Base-by-base conservation (phyloP, 331 rosid species). In the Acacia pycnantha region DNA sequence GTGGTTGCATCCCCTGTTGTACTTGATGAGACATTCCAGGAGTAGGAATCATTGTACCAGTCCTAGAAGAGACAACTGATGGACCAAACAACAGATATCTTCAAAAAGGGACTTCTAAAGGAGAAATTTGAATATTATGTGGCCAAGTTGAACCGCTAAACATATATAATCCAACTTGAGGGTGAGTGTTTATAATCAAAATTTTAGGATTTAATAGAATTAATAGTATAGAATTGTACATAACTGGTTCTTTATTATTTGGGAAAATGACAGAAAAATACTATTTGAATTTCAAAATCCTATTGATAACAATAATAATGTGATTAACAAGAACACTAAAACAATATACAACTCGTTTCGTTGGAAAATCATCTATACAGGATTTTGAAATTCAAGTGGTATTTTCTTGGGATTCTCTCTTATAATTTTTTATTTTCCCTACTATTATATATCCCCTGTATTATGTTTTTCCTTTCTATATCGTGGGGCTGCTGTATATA, bases 1-100 rank as follows among this genome's bases (percentile, higher is more conserved):
- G 31, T 29, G 31, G 31, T 58, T 86, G 99, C 88, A 93, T 86
- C 82, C 91, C 91, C 73, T 94, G 77, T 82, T 88, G 98, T 74
- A 76, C 93, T 79, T 88, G 94, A 84, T 95, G 98, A 84, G 97
- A 67, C 89, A 93, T 93, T 86, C 99, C 98, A 21, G 95, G 98
- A 77, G 98, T 96, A 53, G 99, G 98, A 81, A 93, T 93, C 99
- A 96, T 92, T 15, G 97, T 90, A 43, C 95, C 91, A 68, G 87
- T 87, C 66, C 98, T 98, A 86, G 99, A 92, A 78, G 98, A 86
- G 78, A 87, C 89, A 85, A 88, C 97, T 12, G 99, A 86, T 72
- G 81, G 90, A 47, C 51, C 51, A 47, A 13, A 47, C 51, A 48
- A 48, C 54, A 48, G 7, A 14, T 31, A 48, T 48, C 19, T 15